These are phyloP conservation scores for Sporothrix brasiliensis DNA, from an alignment of 2,329 filamentous ascomycete species.

Conservation along the genomic window DNA sequence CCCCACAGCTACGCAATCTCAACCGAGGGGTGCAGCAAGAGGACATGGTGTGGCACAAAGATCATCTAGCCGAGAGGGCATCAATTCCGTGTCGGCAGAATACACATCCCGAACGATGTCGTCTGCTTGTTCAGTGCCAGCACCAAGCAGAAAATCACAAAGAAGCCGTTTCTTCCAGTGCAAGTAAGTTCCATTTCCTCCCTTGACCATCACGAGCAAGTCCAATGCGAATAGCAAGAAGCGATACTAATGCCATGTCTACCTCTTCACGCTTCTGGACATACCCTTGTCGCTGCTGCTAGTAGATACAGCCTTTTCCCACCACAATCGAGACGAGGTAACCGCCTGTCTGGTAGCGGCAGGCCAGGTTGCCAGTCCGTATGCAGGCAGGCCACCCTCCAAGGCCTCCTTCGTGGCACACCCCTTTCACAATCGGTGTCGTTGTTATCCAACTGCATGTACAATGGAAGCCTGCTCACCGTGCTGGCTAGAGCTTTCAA, in stretches of 20 bases:
- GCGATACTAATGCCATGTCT: not conserved
- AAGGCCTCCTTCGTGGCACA: not conserved
- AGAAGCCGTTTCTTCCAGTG: not conserved
- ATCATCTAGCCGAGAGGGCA: slow-evolving; percentile 9
- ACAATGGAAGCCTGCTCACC: too few relatives aligned
- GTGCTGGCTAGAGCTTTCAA: not conserved
- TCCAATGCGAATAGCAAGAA: not conserved
- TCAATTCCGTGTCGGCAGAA: slow-evolving; percentile 29
- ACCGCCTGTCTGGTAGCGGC: slow-evolving; percentile 7
- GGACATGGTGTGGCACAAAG: slow-evolving; percentile 3
- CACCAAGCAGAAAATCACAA: not conserved
- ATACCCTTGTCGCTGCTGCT: not conserved
- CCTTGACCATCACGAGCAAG: not conserved
- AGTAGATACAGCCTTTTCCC: slow-evolving; percentile 14
- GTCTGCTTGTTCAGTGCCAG: not conserved
- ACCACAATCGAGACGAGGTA: not conserved
- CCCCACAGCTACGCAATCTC: slow-evolving; percentile 1
- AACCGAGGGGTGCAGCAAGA: not conserved
- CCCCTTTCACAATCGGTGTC: not conserved
- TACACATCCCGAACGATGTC: slow-evolving; percentile 3
- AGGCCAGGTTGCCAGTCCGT: not conserved
- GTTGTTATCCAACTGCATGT: too few relatives aligned
- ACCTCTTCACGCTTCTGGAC: not conserved
- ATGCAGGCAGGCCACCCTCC: slow-evolving; percentile 3
- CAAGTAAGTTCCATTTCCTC: not conserved